Conservation (phyloP, 768 basidiomycete species). For the Boletus sp. region DNA sequence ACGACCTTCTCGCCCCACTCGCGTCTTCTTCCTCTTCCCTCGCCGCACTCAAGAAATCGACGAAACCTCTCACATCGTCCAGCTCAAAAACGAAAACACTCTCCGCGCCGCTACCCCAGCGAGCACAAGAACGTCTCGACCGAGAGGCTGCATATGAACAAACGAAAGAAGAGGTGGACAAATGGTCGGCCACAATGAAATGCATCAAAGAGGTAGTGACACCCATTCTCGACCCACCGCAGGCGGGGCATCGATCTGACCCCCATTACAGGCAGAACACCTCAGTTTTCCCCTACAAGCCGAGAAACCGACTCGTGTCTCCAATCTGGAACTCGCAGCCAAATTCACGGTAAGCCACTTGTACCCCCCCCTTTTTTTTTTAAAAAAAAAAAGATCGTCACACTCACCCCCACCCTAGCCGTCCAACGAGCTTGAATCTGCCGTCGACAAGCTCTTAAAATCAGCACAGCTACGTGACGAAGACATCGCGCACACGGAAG, state of each 20-base stretch:
- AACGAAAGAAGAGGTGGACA: constrained; percentile 88
- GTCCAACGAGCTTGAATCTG: constrained; percentile 77
- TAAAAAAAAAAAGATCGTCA: not conserved
- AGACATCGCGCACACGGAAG: constrained; percentile 74
- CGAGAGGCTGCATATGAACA: constrained; percentile 93
- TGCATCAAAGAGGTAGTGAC: constrained; percentile 74
- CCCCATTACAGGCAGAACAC: constrained; percentile 66
- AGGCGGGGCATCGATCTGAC: not conserved
- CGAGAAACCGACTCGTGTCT: constrained; percentile 49
- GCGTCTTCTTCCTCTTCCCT: constrained; percentile 57
- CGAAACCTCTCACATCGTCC: constrained; percentile 57
- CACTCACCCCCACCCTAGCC: constrained; percentile 46
- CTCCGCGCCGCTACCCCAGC: constrained; percentile 79
- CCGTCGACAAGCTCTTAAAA: constrained; percentile 77
- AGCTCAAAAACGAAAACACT: constrained; percentile 58
- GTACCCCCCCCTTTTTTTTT: too few species aligned
- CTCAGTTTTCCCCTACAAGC: constrained; percentile 83
- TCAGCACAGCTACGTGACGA: constrained; percentile 80
- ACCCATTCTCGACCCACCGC: not conserved
- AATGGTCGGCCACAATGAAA: constrained; percentile 93
- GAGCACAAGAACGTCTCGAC: constrained; percentile 85
- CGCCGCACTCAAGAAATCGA: constrained; percentile 64
- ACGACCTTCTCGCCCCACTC: constrained; percentile 75
- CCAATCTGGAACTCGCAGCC: constrained; percentile 71
- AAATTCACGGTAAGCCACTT: constrained; percentile 69